Evolutionary conservation across 371 early-diverging fungal species (phyloP).

Genomic region (Rhizopus microsporus): DNA sequence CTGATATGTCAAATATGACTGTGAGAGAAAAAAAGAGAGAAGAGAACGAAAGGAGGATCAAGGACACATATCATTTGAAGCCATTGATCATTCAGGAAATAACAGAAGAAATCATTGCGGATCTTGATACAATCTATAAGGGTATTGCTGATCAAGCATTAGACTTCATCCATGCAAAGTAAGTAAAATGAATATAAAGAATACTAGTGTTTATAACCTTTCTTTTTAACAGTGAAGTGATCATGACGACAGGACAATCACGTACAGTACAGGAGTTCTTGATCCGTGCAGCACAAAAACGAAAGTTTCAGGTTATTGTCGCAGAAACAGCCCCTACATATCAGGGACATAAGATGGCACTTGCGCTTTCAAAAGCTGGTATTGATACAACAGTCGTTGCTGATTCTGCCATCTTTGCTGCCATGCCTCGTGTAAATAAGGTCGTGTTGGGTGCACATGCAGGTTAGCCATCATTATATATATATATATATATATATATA

Average conservation of each 20-base stretch:
- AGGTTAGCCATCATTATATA: background rate
- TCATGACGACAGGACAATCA: slow-evolving; percentile 91
- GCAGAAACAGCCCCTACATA: slow-evolving; percentile 87
- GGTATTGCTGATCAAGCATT: slow-evolving; percentile 80
- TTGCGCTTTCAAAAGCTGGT: slow-evolving; percentile 71
- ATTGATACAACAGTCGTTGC: slow-evolving; percentile 93
- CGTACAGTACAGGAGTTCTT: slow-evolving; percentile 87
- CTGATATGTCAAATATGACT: slow-evolving; percentile 40
- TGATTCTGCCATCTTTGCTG: slow-evolving; percentile 93
- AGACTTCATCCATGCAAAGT: slow-evolving; percentile 91
- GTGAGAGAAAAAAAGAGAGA: slow-evolving; percentile 32
- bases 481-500: no score
- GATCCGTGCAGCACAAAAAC: slow-evolving; percentile 80
- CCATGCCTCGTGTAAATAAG: slow-evolving; percentile 97
- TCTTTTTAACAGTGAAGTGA: slow-evolving; percentile 75
- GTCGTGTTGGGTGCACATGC: slow-evolving; percentile 94
- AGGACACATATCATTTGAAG: slow-evolving; percentile 55
- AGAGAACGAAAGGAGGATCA: slow-evolving; percentile 26
- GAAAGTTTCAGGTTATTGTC: slow-evolving; percentile 92
- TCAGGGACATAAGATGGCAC: slow-evolving; percentile 86
- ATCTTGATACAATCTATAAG: slow-evolving; percentile 69
- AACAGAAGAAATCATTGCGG: slow-evolving; percentile 80
- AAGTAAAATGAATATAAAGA: slow-evolving; percentile 17
- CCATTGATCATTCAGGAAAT: slow-evolving; percentile 80
- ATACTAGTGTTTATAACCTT: background rate